Percentiles rank a stretch among this genome's conserved stretches.
These are phyloP conservation scores for Naganishia albida DNA, from an alignment of 1,284 basidiomycete species.

Conservation along the genomic window DNA sequence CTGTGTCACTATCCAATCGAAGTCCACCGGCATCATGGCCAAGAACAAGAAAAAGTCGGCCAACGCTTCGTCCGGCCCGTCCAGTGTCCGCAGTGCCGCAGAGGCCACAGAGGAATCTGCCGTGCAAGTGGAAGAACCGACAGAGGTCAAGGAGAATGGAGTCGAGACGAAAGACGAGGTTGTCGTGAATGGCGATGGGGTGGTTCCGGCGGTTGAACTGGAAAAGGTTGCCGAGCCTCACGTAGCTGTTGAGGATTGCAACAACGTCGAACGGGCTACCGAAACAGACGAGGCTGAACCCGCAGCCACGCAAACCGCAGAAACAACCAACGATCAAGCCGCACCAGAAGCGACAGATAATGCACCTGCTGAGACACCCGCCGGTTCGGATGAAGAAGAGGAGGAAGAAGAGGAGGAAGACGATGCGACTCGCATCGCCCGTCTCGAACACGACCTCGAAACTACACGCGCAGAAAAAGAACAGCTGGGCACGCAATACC, in stretches of 20 bases:
- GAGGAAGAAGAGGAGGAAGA: background rate
- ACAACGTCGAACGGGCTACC: background rate
- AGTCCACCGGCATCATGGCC: conserved; percentile 8
- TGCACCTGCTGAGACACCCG: background rate
- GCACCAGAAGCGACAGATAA: background rate
- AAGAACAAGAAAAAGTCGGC: conserved; percentile 29
- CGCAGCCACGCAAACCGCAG: background rate
- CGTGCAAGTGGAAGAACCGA: background rate
- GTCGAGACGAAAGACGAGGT: background rate
- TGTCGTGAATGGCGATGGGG: background rate
- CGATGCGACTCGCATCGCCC: conserved; percentile 26
- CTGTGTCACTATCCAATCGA: background rate
- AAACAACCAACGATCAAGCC: background rate
- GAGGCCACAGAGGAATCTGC: background rate
- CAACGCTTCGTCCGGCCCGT: background rate
- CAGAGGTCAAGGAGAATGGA: background rate
- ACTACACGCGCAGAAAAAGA: conserved; percentile 74
- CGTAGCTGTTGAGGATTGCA: too few relatives aligned
- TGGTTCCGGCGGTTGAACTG: too few relatives aligned
- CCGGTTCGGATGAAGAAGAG: background rate
- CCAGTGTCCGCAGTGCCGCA: background rate
- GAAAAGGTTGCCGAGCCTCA: too few relatives aligned
- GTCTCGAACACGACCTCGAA: conserved; percentile 53
- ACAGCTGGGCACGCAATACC: conserved; percentile 77
- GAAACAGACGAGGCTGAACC: background rate